These are phyloP conservation scores for Trametes punicea DNA, from an alignment of 768 basidiomycete genomes.

Conservation along the genomic window DNA sequence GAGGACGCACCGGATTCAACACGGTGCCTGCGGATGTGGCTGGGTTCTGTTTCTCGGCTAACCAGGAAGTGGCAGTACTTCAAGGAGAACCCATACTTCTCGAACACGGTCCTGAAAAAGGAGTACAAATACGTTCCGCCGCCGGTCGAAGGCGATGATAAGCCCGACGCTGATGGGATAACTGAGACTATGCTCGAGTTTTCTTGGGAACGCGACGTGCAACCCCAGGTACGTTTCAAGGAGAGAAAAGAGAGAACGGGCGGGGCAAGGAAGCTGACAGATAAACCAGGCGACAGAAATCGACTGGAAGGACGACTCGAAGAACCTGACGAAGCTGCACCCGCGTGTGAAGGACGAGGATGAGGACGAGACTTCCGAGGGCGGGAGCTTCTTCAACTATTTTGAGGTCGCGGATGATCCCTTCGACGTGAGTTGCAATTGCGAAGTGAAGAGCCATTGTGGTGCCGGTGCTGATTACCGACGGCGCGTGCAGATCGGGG, in stretches of 20 bases:
- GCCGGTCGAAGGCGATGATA: constrained; percentile 49
- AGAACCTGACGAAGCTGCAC: constrained; percentile 76
- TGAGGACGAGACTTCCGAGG: constrained; percentile 63
- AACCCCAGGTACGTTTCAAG: constrained; percentile 51
- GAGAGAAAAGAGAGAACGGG: background rate
- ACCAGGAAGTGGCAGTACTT: constrained; percentile 51
- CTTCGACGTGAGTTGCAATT: constrained; percentile 52
- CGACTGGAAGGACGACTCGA: constrained; percentile 75
- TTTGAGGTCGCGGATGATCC: constrained; percentile 67
- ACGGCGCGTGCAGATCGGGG: constrained; percentile 54
- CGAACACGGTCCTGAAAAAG: constrained; percentile 72
- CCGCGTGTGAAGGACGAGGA: constrained; percentile 61
- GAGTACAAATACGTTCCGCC: constrained; percentile 71
- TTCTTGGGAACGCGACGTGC: constrained; percentile 73
- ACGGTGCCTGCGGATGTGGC: background rate
- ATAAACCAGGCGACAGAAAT: constrained; percentile 60
- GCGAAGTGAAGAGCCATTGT: background rate
- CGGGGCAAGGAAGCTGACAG: background rate
- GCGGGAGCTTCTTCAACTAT: constrained; percentile 87
- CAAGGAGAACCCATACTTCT: constrained; percentile 84
- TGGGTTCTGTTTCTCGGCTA: background rate
- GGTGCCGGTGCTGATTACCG: constrained; percentile 12
- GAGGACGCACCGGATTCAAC: background rate
- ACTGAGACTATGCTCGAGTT: constrained; percentile 78
- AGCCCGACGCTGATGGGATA: constrained; percentile 69